Evolutionary conservation across 768 basidiomycete species (phyloP), one percentile per base, ranked within the genome.

Genomic region (Naganishia vaughanmartiniae): DNA sequence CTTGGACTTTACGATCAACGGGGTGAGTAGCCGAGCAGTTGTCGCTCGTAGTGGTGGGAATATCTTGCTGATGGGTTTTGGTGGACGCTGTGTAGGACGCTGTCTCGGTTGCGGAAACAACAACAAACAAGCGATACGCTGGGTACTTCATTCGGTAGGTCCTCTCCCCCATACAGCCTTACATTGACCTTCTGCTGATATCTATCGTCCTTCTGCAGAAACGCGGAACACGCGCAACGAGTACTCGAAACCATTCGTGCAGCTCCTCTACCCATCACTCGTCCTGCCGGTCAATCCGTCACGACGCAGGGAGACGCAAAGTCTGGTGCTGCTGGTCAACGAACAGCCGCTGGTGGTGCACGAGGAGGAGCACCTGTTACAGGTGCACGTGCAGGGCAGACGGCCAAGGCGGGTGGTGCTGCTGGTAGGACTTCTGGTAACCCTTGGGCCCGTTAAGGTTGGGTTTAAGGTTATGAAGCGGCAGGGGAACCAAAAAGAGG

Each of bases 71-170:
- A 42, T 42, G 42, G 42, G 15, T 7, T 42, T 42, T 42, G 10
- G 9, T 42, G 42, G 15, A 2, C 10, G 33, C 15, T 39, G 17
- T 11, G 28, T 74, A 97, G 94, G 92, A 93, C 79, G 94, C 94
- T 90, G 90, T 98, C 10, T 91, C 95, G 75, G 93, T 98, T 73
- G 89, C 91, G 3, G 94, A 98, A 81, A 93, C 92, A 26, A 96
- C 92, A 0, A 88, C 95, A 24, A 93, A 93, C 19, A 84, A 95
- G 55, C 88, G 93, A 58, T 97, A 92, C 81, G 95, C 93, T 2
- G 92, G 93, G 46, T 96, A 93, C 91, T 97, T 97, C 83, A 94
- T 97, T 82, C 67, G 60, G 60, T 63, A n/a, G 5, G 60, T 28
- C 21, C 6, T 28, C 36, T 42, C 14, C 31, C 14, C 39, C 60